A percentile compares a stretch with the other conserved stretches of the same genome.
phyloP scores from a whole-genome alignment of 371 early-diverging fungal species.

The Mortierella sp. region DNA sequence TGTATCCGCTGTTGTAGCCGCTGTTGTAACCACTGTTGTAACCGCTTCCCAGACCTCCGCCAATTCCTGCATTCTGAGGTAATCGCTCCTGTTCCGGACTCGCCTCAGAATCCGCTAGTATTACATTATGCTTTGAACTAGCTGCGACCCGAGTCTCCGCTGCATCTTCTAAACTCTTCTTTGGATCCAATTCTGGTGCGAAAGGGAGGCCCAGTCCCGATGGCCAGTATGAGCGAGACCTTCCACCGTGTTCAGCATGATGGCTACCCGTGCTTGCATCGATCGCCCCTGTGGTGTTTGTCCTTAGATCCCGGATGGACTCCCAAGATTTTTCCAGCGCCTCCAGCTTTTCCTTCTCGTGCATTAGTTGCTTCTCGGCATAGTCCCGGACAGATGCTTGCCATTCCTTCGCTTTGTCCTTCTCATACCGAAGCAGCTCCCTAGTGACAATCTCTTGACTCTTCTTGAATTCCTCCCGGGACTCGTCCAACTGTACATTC shows the following conservation, averaged over 20 bases:
- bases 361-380: slow-evolving; percentile 61
- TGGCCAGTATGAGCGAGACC: slow-evolving; percentile 53
- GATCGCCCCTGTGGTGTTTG: slow-evolving; percentile 11
- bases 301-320: slow-evolving; percentile 58
- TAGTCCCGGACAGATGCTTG: slow-evolving; percentile 64
- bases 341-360: slow-evolving; percentile 65
- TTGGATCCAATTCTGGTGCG: slow-evolving; percentile 29
- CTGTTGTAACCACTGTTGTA: slow-evolving; percentile 24
- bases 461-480: slow-evolving; percentile 60
- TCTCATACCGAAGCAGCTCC: slow-evolving; percentile 67
- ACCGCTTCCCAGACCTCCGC: slow-evolving; percentile 1
- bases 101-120: slow-evolving; percentile 5
- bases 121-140: slow-evolving; percentile 6
- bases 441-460: slow-evolving; percentile 66
- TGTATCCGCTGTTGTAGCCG: slow-evolving; percentile 47
- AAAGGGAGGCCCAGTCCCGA: slow-evolving; percentile 45
- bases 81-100: slow-evolving; percentile 27
- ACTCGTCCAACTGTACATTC: slow-evolving; percentile 55
- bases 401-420: slow-evolving; percentile 65
- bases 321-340: slow-evolving; percentile 66
- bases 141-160: not conserved
- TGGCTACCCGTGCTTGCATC: slow-evolving; percentile 2
- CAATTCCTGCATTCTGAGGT: slow-evolving; percentile 40
- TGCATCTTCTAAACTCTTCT: slow-evolving; percentile 17
- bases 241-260: slow-evolving; percentile 12